phyloP scores from a whole-genome alignment of 805 yeast genomes.

The Wickerhamomyces kurtzmanii region DNA sequence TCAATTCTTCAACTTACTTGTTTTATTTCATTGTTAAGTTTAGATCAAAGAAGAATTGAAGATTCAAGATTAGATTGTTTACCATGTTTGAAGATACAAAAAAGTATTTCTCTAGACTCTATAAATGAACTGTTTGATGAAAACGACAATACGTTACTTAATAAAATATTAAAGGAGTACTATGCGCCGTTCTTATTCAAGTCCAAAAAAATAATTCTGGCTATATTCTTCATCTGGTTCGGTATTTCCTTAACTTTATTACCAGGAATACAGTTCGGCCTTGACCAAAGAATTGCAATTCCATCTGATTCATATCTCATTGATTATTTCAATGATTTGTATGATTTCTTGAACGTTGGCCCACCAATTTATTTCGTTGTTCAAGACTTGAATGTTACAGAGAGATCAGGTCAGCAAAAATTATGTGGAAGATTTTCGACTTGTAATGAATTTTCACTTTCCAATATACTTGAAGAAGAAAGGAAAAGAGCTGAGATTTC shows the following conservation, averaged over 20 bases:
- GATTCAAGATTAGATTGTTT: constrained; percentile 48
- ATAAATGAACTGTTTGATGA: constrained; percentile 17
- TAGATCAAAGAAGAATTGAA: constrained; percentile 58
- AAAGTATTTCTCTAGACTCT: constrained; percentile 10
- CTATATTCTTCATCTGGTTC: constrained; percentile 49
- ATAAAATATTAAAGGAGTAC: constrained; percentile 28
- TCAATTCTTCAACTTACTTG: constrained; percentile 73
- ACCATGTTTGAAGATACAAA: constrained; percentile 36
- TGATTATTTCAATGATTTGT: constrained; percentile 70
- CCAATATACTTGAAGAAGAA: constrained; percentile 80
- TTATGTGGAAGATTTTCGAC: constrained; percentile 84
- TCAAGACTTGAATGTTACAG: constrained; percentile 55
- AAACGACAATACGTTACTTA: constrained; percentile 22
- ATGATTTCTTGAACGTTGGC: constrained; percentile 68
- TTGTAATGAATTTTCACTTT: constrained; percentile 70
- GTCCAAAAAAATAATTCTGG: constrained; percentile 35
- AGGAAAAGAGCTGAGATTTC: constrained; percentile 54
- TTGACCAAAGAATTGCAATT: constrained; percentile 84
- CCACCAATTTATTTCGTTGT: constrained; percentile 89
- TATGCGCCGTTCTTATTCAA: constrained; percentile 56
- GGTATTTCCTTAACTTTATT: constrained; percentile 60
- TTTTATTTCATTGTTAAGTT: constrained; percentile 60
- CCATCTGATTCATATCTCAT: constrained; percentile 79
- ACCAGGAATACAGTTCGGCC: constrained; percentile 66
- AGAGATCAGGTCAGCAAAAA: constrained; percentile 52